Evolutionary conservation across 208 protist genomes (phyloP).

Genomic region (Trypanosoma lewisi): DNA sequence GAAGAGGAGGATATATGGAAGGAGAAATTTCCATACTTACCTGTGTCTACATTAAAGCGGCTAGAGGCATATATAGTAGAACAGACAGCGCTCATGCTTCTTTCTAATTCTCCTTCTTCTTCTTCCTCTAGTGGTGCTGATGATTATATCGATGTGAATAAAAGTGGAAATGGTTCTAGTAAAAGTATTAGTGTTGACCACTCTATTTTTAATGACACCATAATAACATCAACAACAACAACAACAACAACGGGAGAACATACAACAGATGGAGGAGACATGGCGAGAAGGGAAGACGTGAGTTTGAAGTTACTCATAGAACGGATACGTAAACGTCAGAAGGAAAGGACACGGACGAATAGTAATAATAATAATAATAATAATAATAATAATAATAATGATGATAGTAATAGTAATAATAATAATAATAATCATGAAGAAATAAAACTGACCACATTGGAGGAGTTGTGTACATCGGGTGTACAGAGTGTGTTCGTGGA

Average conservation of each 20-base stretch:
- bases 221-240: not conserved
- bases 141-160: too few relatives aligned
- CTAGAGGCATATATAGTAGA: constrained; percentile 16
- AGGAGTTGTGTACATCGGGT: constrained; percentile 43
- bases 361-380: too few relatives aligned
- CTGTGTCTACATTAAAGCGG: not conserved
- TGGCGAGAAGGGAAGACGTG: too few relatives aligned
- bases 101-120: too few relatives aligned
- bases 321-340: not conserved
- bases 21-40: constrained; percentile 17
- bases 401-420: too few relatives aligned
- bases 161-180: not conserved
- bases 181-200: constrained; percentile 22
- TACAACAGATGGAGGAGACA: too few relatives aligned
- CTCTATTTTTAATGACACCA: not conserved
- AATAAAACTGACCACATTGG: constrained; percentile 38
- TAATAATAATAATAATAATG: too few relatives aligned
- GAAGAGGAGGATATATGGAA: constrained; percentile 40
- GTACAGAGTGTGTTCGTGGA: constrained; percentile 41
- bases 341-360: constrained; percentile 1
- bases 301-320: constrained; percentile 1
- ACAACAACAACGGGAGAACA: not conserved
- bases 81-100: constrained; percentile 8
- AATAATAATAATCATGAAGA: too few relatives aligned
- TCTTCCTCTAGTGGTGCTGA: too few relatives aligned